Conservation (phyloP, 257 asterid species). For the Thymus mandschuricus region DNA sequence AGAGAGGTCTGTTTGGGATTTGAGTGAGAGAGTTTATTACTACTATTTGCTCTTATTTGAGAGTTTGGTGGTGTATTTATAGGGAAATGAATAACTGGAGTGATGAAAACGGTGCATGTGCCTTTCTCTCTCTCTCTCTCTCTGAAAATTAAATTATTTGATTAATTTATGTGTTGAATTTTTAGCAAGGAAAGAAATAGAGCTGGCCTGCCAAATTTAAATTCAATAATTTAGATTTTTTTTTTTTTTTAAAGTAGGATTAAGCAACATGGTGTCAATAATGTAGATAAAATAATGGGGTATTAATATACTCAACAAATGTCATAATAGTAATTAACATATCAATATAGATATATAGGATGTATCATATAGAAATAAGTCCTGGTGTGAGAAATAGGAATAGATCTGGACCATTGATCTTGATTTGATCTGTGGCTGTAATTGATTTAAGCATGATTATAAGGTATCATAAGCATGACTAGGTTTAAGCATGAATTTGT, state of each 20-base stretch:
- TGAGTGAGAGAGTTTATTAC: background rate
- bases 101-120: constrained; percentile 49
- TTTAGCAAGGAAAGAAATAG: constrained; percentile 13
- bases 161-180: constrained; percentile 24
- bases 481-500: too few relatives aligned
- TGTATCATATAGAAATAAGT: too few relatives aligned
- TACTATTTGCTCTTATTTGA: background rate
- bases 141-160: background rate
- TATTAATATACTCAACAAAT: background rate
- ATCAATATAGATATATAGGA: too few relatives aligned
- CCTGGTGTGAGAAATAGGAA: too few relatives aligned
- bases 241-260: background rate
- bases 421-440: too few relatives aligned
- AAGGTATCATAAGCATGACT: too few relatives aligned
- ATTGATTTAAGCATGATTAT: too few relatives aligned
- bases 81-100: constrained; percentile 26
- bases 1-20: background rate
- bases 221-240: constrained; percentile 27
- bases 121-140: constrained; percentile 24
- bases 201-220: background rate
- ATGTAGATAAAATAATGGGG: constrained; percentile 23
- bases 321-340: background rate
- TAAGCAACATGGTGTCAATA: constrained; percentile 32
- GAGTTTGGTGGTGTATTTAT: constrained; percentile 46
- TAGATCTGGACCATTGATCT: too few relatives aligned